A percentile compares a stretch with the other conserved stretches of the same genome.
These are phyloP conservation scores for Globisporangium abappressorium DNA, from an alignment of 352 stramenopile genomes.

Conservation along the genomic window DNA sequence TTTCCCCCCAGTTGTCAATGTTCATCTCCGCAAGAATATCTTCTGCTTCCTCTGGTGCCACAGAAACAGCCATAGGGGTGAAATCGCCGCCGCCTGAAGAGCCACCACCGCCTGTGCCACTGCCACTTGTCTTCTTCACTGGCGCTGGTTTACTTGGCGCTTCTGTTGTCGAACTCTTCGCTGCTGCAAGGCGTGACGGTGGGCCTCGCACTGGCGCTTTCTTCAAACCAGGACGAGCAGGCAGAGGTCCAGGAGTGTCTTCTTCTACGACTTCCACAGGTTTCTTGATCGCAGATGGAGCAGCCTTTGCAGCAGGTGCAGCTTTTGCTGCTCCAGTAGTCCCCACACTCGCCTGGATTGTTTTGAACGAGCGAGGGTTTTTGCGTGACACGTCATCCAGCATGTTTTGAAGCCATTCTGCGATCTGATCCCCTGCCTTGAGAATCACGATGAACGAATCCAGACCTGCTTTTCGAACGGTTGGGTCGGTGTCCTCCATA, in stretches of 20 bases:
- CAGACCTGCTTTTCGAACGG: constrained; percentile 71
- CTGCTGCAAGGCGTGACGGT: constrained; percentile 43
- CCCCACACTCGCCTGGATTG: constrained; percentile 54
- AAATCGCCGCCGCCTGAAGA: constrained; percentile 46
- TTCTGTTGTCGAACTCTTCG: constrained; percentile 33
- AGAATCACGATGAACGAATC: constrained; percentile 61
- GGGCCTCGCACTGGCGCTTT: constrained; percentile 37
- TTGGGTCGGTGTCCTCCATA: constrained; percentile 80
- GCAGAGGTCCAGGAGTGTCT: constrained; percentile 17
- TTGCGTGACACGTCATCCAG: constrained; percentile 67
- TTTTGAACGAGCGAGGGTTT: constrained; percentile 70
- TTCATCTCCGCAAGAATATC: constrained; percentile 47
- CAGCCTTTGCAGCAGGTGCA: constrained; percentile 18
- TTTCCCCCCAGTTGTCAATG: constrained; percentile 55
- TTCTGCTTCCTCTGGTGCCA: constrained; percentile 70
- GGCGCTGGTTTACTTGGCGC: constrained; percentile 25
- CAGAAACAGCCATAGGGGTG: constrained; percentile 54
- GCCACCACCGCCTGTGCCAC: constrained; percentile 10
- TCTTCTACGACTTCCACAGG: constrained; percentile 25
- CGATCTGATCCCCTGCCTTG: constrained; percentile 45
- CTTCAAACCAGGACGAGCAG: constrained; percentile 22
- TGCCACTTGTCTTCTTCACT: constrained; percentile 28
- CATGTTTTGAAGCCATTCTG: constrained; percentile 51
- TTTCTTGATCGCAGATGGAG: constrained; percentile 19
- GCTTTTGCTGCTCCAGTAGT: constrained; percentile 7